These are phyloP conservation scores for Litchi chinensis DNA, from an alignment of 345 rosid genomes.

Conservation along the genomic window DNA sequence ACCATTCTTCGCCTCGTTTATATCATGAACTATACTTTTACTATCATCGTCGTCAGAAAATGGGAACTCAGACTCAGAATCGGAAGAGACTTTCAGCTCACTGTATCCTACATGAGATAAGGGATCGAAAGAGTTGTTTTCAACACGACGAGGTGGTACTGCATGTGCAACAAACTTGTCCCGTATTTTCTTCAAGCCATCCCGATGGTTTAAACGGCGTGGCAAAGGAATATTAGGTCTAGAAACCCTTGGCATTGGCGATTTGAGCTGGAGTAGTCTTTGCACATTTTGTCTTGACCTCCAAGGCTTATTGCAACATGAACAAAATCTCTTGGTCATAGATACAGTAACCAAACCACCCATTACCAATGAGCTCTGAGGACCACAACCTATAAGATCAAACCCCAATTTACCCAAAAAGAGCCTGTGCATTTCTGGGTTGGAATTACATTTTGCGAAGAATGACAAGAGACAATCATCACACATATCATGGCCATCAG, in stretches of 20 bases:
- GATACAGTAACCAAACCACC: constrained; percentile 29
- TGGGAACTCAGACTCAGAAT: constrained; percentile 54
- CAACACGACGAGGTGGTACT: constrained; percentile 18
- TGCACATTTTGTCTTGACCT: constrained; percentile 42
- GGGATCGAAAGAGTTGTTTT: constrained; percentile 39
- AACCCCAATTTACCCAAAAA: constrained; percentile 48
- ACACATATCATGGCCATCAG: constrained; percentile 61
- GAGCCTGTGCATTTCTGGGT: constrained; percentile 49
- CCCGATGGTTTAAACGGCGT: constrained; percentile 28
- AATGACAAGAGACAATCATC: constrained; percentile 68
- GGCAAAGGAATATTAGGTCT: constrained; percentile 43
- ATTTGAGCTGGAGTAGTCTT: constrained; percentile 36
- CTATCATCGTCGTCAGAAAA: constrained; percentile 53
- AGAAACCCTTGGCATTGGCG: constrained; percentile 21
- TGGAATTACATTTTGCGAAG: constrained; percentile 48
- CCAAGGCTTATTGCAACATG: constrained; percentile 68
- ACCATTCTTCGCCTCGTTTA: constrained; percentile 21
- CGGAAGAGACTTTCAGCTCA: constrained; percentile 55
- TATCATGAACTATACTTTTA: constrained; percentile 22
- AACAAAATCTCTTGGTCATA: constrained; percentile 39
- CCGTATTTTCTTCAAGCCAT: constrained; percentile 45
- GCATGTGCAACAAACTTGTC: constrained; percentile 32
- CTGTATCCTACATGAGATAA: constrained; percentile 53
- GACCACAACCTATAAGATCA: constrained; percentile 32
- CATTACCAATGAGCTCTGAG: constrained; percentile 29